Base-by-base conservation (phyloP, 139 green algal genomes). In the Trebouxia sp. region DNA sequence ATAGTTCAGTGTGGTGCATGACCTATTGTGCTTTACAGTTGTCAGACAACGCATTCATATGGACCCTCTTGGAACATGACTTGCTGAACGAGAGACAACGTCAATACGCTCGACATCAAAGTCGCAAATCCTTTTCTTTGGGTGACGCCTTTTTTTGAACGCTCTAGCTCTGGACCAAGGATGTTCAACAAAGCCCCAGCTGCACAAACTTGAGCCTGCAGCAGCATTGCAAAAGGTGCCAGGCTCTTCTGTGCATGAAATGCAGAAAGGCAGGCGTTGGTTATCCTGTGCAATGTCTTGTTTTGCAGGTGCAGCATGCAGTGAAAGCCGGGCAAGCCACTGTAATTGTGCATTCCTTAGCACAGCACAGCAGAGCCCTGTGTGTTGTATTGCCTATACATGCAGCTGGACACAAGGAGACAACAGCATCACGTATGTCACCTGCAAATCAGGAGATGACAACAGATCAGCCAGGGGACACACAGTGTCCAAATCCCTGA, bases 401-500 rank as follows among this genome's bases (percentile, higher is more conserved):
- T 24, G 26, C 56, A 39, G 24, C 56, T 69, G 56, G 56, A 20
- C 56, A 5, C 37, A n/a, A 28, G 56, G n/a, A 58, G 14, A 17
- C 48, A n/a, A 14, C 14, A 58, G 48, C 48, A 14, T 14, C 48
- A 58, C 14, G 48, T n/a, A 58, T 14, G 15, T 58, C 17, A 79
- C 72, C 72, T 79, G 72, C 14, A 79, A 15, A 39, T 79, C 72
- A 35, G 72, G 43, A n/a, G 88, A 82, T 8, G 85, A 87, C 56
- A 94, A 77, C 45, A 95, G 85, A 17, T 82, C 78, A 10, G 86
- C 83, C 38, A 94, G 80, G 7, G 85, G 79, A 17, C 80, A 79
- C 17, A 94, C 84, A 6, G 89, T 87, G 15, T 87, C 84, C 47
- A 87, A 62, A 7, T 92, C 82, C 48, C 86, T 65, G 11, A 76